Evolutionary conservation across 2,329 filamentous ascomycete genomes (phyloP), one percentile per base, ranked within the genome.

Genomic region (Aspergillus caelatus): DNA sequence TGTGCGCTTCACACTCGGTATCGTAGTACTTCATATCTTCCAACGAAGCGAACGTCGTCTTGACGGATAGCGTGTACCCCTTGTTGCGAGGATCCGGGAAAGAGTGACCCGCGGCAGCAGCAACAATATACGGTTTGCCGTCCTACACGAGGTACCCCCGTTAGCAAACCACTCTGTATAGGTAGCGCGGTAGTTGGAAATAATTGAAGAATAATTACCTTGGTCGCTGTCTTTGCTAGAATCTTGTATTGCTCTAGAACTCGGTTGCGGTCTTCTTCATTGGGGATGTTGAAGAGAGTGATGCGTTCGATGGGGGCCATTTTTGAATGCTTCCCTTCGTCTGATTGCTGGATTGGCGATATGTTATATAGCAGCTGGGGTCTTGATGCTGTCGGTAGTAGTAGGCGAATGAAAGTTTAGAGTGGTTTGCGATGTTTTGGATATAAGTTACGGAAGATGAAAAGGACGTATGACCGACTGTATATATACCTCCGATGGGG

Each of bases 1-100:
- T 77, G 68, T 89, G 87, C 36, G 85, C 85, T 68, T 80, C 80
- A 67, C 85, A 87, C 56, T 83, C 81, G 11, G 81, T 80, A 74
- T 92, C 89, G 74, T 91, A 92, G 78, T 85, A 92, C 68, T 86
- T 82, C 85, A 92, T 88, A 74, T 92, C 90, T 14, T 88, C 88
- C 60, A 87, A 71, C 63, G 79, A 88, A 53, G 84, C 83, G 72
- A 92, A 92, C 54, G 86, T 84, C 46, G 85, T 88, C 74, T 88
- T 85, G 56, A 85, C 85, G 19, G 86, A 82, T 59, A 92, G 71
- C 9, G 88, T 91, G 80, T 84, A 91, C 50, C 89, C 90, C 75
- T 89, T 85, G 68, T 82, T 83, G 34, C 89, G 86, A 21, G 84
- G 79, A 69, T 91, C 88, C 10, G 84, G 80, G 65, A 86, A 78